Evolutionary conservation across 257 asterid species (phyloP).

Genomic region (Handroanthus guayacan): DNA sequence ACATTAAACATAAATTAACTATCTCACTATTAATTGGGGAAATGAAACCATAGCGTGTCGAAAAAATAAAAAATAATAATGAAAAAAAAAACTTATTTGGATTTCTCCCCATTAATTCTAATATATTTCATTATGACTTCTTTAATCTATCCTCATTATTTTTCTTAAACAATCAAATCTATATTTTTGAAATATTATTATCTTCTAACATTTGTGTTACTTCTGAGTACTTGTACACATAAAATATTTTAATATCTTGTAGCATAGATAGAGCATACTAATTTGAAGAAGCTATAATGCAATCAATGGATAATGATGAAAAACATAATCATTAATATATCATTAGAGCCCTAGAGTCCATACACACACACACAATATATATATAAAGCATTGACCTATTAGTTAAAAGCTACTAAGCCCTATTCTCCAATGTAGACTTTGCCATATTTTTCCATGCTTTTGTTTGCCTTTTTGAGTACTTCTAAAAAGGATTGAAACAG

Average conservation of each 20-base stretch:
- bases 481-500: slow-evolving; percentile 14
- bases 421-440: slow-evolving; percentile 1
- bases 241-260: background rate
- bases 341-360: slow-evolving; percentile 18
- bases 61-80: too few species aligned
- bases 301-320: slow-evolving; percentile 46
- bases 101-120: too few species aligned
- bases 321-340: slow-evolving; percentile 20
- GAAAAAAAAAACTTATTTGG: too few species aligned
- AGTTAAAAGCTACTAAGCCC: slow-evolving; percentile 16
- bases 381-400: slow-evolving; percentile 4
- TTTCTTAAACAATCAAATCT: too few species aligned
- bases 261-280: background rate
- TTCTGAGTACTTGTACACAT: background rate
- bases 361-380: background rate
- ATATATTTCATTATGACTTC: too few species aligned
- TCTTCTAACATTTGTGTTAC: too few species aligned
- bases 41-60: too few species aligned
- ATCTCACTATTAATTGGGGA: too few species aligned
- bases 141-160: too few species aligned
- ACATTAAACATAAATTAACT: too few species aligned
- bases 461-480: slow-evolving; percentile 39
- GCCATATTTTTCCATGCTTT: slow-evolving; percentile 26
- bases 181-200: too few species aligned
- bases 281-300: background rate